Evolutionary conservation across 2,329 filamentous ascomycete species (phyloP).

Genomic region (Rutstroemia sp.): DNA sequence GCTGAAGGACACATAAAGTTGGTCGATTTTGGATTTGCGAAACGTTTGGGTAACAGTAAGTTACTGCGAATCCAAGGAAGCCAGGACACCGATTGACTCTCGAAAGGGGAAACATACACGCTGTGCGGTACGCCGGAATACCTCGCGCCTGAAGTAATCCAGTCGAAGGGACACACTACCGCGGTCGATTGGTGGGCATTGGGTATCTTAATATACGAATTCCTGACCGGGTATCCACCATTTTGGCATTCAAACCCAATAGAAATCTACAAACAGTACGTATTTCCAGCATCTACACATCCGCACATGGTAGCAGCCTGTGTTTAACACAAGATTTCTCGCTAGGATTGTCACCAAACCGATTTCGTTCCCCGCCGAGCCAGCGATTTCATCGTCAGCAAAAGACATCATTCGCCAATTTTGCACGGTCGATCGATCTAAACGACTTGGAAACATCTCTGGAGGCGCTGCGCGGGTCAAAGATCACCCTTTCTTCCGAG

Average conservation of each 20-base stretch:
- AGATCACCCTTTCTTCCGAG: conserved; percentile 66
- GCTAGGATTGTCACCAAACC: conserved; percentile 70
- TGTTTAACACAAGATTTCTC: not conserved
- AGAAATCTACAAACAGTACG: conserved; percentile 75
- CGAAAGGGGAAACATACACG: conserved; percentile 49
- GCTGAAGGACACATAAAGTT: conserved; percentile 72
- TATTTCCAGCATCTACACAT: conserved; percentile 9
- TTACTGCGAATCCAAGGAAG: not conserved
- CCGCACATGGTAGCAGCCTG: not conserved
- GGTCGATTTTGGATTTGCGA: conserved; percentile 81
- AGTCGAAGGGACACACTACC: conserved; percentile 69
- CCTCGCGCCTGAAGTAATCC: conserved; percentile 76
- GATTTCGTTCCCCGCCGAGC: conserved; percentile 63
- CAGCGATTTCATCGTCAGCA: conserved; percentile 56
- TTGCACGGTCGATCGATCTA: conserved; percentile 72
- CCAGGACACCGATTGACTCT: conserved; percentile 1
- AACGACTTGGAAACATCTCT: conserved; percentile 69
- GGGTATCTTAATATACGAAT: conserved; percentile 78
- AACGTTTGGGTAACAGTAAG: conserved; percentile 59
- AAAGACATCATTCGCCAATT: conserved; percentile 69
- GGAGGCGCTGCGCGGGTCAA: conserved; percentile 69
- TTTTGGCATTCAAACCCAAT: conserved; percentile 85
- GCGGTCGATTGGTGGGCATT: conserved; percentile 87
- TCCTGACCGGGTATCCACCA: conserved; percentile 75
- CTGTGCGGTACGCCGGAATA: conserved; percentile 81